Evolutionary conservation across 495 filamentous ascomycete species (phyloP).

Genomic region (Talaromyces borbonicus): DNA sequence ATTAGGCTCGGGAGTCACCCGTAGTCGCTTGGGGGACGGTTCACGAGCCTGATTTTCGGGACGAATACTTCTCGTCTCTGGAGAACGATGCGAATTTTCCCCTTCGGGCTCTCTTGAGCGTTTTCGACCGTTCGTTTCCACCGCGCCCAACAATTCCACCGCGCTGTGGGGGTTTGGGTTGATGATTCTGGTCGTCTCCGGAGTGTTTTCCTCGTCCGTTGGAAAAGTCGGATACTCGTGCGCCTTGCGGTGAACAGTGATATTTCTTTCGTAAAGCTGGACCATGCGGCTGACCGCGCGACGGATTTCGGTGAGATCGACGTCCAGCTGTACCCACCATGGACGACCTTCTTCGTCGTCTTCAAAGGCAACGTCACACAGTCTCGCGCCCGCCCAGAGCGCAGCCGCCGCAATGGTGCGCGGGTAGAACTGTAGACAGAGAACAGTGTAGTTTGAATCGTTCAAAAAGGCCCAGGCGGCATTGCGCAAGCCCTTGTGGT

Average conservation of each 20-base stretch:
- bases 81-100: constrained; percentile 1
- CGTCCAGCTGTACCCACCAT: constrained; percentile 74
- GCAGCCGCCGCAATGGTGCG: constrained; percentile 75
- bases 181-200: constrained; percentile 26
- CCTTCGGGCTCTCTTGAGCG: constrained; percentile 36
- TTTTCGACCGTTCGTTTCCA: constrained; percentile 23
- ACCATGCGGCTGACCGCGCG: constrained; percentile 60
- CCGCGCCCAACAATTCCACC: constrained; percentile 11
- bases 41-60: constrained; percentile 2
- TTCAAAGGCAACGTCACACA: constrained; percentile 57
- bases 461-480: constrained; percentile 88
- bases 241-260: constrained; percentile 37
- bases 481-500: constrained; percentile 68
- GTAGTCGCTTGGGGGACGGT: constrained; percentile 33
- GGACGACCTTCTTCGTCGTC: constrained; percentile 63
- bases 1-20: constrained; percentile 7
- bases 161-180: constrained; percentile 18
- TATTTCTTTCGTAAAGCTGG: constrained; percentile 62
- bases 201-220: constrained; percentile 19
- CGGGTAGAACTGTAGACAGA: constrained; percentile 73
- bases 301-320: constrained; percentile 51
- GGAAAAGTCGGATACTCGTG: constrained; percentile 32
- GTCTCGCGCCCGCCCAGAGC: constrained; percentile 72
- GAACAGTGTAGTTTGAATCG: constrained; percentile 70
- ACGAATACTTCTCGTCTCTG: not conserved